A percentile compares a stretch with the other conserved stretches of the same genome.
phyloP scores from a whole-genome alignment of 805 yeast genomes.

The Novakomyces olei region DNA sequence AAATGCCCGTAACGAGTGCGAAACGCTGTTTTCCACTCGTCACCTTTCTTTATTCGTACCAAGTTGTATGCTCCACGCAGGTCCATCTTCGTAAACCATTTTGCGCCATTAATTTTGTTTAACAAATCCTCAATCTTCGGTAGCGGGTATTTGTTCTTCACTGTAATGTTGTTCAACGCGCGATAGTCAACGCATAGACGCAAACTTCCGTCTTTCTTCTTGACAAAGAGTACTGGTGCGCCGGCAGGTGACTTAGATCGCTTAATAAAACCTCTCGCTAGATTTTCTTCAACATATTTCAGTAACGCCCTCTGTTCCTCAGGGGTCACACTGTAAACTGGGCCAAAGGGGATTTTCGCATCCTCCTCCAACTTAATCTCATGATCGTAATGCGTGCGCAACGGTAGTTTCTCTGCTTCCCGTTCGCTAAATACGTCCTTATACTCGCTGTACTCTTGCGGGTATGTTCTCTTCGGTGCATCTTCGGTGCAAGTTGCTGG shows the following conservation, averaged over 20 bases:
- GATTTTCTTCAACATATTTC: too few relatives aligned
- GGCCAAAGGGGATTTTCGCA: too few relatives aligned
- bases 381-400: too few relatives aligned
- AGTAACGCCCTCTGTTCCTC: too few relatives aligned
- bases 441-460: too few relatives aligned
- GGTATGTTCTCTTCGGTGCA: too few relatives aligned
- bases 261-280: too few relatives aligned
- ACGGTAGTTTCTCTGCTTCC: too few relatives aligned
- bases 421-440: too few relatives aligned
- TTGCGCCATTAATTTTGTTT: slow-evolving; percentile 6
- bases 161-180: slow-evolving; percentile 8
- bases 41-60: slow-evolving; percentile 15
- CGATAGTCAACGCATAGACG: slow-evolving; percentile 11
- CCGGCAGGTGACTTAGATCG: slow-evolving; percentile 1
- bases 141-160: slow-evolving; percentile 9
- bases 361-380: too few relatives aligned
- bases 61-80: slow-evolving; percentile 8
- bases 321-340: too few relatives aligned
- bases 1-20: slow-evolving; percentile 9
- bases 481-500: too few relatives aligned
- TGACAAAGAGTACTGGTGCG: slow-evolving; percentile 9
- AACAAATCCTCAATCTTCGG: slow-evolving; percentile 6
- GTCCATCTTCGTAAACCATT: slow-evolving; percentile 10
- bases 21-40: slow-evolving; percentile 11
- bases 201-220: slow-evolving; percentile 9